Evolutionary conservation across 345 rosid genomes (phyloP).

Genomic region (Carallia pectinifolia): DNA sequence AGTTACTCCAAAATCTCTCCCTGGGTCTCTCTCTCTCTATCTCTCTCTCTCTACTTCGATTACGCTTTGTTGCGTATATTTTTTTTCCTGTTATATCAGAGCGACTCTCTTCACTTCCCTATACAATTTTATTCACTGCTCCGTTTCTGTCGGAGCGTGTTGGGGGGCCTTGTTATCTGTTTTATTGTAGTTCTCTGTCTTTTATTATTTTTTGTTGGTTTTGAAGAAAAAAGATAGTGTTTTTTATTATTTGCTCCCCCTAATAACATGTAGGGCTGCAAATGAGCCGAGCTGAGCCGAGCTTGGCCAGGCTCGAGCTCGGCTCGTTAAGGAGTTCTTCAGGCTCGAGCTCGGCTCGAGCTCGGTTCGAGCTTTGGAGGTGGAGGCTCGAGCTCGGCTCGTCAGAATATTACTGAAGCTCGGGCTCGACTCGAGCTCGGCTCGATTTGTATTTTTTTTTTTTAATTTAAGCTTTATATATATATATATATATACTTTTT

Average conservation of each 20-base stretch:
- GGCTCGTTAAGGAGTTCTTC: no score
- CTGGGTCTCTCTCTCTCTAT: neutral
- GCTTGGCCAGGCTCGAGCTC: no score
- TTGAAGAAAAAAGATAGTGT: neutral
- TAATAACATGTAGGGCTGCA: constrained; percentile 20
- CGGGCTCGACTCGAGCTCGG: no score
- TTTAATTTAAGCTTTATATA: no score
- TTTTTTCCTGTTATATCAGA: neutral
- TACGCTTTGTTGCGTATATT: neutral
- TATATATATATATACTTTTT: no score
- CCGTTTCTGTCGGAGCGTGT: constrained; percentile 5
- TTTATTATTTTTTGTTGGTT: neutral
- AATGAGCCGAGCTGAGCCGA: no score
- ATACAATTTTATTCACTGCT: neutral
- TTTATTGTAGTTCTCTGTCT: neutral
- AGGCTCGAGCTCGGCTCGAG: no score
- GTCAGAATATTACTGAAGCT: no score
- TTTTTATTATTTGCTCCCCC: constrained; percentile 1
- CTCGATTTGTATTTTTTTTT: no score
- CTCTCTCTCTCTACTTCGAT: neutral
- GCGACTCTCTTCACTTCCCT: constrained; percentile 11
- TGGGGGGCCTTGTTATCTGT: neutral
- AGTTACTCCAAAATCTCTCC: neutral
- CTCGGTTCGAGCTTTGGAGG: no score
- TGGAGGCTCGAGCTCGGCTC: no score